phyloP scores from a whole-genome alignment of 2,329 filamentous ascomycete species.

The Calonectria henricotiae region DNA sequence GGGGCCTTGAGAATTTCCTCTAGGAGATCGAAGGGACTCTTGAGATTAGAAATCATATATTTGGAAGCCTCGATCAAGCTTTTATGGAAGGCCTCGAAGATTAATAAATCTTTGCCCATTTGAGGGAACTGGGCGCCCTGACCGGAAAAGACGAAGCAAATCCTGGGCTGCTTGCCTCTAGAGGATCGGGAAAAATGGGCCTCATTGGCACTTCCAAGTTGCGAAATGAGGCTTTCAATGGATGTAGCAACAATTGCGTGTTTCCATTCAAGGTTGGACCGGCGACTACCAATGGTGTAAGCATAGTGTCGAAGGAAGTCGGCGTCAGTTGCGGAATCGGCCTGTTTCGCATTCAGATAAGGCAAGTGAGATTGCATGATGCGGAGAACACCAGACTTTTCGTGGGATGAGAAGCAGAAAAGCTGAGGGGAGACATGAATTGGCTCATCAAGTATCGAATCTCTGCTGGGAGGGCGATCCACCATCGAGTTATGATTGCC shows the following conservation, averaged over 20 bases:
- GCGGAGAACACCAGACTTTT: constrained; percentile 60
- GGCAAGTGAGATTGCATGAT: constrained; percentile 57
- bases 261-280: constrained; percentile 65
- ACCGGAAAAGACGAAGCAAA: constrained; percentile 64
- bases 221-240: constrained; percentile 54
- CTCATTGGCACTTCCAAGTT: constrained; percentile 49
- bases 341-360: constrained; percentile 51
- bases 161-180: constrained; percentile 50
- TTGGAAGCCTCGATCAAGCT: constrained; percentile 57
- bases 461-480: constrained; percentile 24
- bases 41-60: constrained; percentile 54
- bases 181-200: constrained; percentile 48
- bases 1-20: constrained; percentile 57
- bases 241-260: constrained; percentile 59
- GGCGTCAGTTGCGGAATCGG: background rate
- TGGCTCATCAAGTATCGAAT: background rate
- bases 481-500: constrained; percentile 59
- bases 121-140: constrained; percentile 63
- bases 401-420: constrained; percentile 64
- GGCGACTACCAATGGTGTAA: constrained; percentile 65
- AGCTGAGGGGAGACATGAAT: constrained; percentile 54
- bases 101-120: constrained; percentile 63
- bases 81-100: constrained; percentile 61
- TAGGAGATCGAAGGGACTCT: constrained; percentile 56
- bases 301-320: constrained; percentile 61